Conservation (phyloP, 768 basidiomycete genomes). For the Candolleomyces efflorescens region DNA sequence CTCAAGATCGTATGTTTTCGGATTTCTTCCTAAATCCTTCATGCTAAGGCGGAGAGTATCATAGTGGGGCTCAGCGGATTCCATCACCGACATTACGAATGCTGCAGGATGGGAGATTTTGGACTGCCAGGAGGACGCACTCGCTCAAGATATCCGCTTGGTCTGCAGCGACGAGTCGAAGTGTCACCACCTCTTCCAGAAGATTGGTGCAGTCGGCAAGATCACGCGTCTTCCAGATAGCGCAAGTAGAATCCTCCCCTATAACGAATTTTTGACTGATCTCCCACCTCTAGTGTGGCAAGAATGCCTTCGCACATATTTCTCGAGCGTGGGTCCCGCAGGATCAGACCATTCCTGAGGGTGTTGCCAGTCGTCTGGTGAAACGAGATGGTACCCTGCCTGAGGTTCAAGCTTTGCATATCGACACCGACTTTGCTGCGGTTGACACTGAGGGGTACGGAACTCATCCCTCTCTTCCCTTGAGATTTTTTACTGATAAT, state of each 20-base stretch:
- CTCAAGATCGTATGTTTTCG: conserved; percentile 10
- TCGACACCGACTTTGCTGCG: conserved; percentile 17
- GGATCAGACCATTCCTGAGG: conserved; percentile 16
- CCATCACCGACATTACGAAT: conserved; percentile 33
- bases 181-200: conserved; percentile 17
- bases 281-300: conserved; percentile 15
- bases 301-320: conserved; percentile 17
- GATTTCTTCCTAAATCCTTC: not conserved
- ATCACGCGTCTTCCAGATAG: conserved; percentile 31
- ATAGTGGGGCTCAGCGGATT: conserved; percentile 19
- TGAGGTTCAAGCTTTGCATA: conserved; percentile 12
- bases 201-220: conserved; percentile 29
- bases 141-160: conserved; percentile 29
- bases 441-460: conserved; percentile 5
- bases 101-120: conserved; percentile 38
- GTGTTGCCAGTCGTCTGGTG: conserved; percentile 10
- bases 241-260: conserved; percentile 15
- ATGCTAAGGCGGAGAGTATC: not conserved
- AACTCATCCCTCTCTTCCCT: not conserved
- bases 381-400: conserved; percentile 10
- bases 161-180: conserved; percentile 27
- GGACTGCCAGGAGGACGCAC: conserved; percentile 26
- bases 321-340: conserved; percentile 15
- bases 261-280: not conserved
- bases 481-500: not conserved